Evolutionary conservation across 2,329 filamentous ascomycete genomes (phyloP).

Genomic region (Calonectria pauciramosa): DNA sequence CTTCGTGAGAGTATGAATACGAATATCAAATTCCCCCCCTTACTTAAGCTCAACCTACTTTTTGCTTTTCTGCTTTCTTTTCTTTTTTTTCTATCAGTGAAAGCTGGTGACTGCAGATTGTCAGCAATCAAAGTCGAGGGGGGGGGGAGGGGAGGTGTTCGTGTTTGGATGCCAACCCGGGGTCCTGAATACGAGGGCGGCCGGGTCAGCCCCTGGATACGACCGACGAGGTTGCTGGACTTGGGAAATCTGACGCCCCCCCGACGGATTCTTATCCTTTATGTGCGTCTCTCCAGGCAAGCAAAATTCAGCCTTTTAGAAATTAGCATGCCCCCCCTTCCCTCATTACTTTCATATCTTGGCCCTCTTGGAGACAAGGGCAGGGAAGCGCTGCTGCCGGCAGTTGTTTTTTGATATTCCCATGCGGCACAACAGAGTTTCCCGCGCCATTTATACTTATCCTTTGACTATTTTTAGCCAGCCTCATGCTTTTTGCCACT

Average conservation of each 20-base stretch:
- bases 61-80: background rate
- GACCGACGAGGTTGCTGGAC: background rate
- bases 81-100: background rate
- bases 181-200: background rate
- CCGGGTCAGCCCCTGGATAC: background rate
- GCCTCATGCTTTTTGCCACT: background rate
- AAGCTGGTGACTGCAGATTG: background rate
- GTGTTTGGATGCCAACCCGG: background rate
- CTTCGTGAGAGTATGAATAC: slow-evolving; percentile 8
- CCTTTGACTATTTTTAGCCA: slow-evolving; percentile 5
- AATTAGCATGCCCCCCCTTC: background rate
- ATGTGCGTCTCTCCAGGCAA: background rate
- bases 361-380: background rate
- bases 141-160: background rate
- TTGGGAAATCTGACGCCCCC: background rate
- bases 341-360: background rate
- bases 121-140: background rate
- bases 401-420: slow-evolving; percentile 1
- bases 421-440: background rate
- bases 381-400: background rate
- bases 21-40: slow-evolving; percentile 1
- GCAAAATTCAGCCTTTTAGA: background rate
- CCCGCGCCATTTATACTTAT: background rate
- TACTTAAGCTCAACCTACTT: background rate
- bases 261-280: background rate